phyloP scores from a whole-genome alignment of 2,329 filamentous ascomycete genomes.

The Lizonia empirigonia region DNA sequence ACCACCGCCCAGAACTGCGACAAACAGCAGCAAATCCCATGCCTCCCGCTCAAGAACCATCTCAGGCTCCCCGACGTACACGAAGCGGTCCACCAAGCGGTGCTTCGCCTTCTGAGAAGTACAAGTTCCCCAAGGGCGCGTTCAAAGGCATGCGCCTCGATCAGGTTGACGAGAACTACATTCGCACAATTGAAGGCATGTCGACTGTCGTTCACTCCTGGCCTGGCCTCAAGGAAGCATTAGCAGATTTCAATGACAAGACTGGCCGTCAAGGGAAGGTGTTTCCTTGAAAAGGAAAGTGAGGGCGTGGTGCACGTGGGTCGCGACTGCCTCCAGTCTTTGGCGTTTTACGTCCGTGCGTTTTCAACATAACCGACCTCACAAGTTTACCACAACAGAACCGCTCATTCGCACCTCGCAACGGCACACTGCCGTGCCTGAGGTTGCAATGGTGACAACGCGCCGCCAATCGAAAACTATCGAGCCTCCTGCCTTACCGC shows the following conservation, averaged over 20 bases:
- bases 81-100: not conserved
- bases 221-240: slow-evolving; percentile 26
- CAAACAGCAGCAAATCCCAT: slow-evolving; percentile 7
- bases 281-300: not conserved
- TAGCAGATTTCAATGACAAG: slow-evolving; percentile 28
- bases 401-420: not conserved
- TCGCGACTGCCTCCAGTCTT: slow-evolving; percentile 13
- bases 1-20: slow-evolving; percentile 27
- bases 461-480: slow-evolving; percentile 6
- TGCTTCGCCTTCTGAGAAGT: slow-evolving; percentile 11
- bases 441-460: slow-evolving; percentile 9
- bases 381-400: not conserved
- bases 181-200: slow-evolving; percentile 29
- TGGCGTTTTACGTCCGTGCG: slow-evolving; percentile 9
- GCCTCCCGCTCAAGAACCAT: slow-evolving; percentile 9
- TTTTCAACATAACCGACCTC: not conserved
- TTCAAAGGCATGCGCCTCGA: slow-evolving; percentile 20
- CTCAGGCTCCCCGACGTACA: slow-evolving; percentile 7
- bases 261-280: slow-evolving; percentile 23
- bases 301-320: slow-evolving; percentile 9
- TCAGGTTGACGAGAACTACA: slow-evolving; percentile 28
- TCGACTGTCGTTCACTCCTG: slow-evolving; percentile 22
- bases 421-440: not conserved
- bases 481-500: not conserved
- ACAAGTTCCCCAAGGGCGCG: slow-evolving; percentile 18